phyloP scores from a whole-genome alignment of 306 rosid species.

The Gastrolobium villosum region DNA sequence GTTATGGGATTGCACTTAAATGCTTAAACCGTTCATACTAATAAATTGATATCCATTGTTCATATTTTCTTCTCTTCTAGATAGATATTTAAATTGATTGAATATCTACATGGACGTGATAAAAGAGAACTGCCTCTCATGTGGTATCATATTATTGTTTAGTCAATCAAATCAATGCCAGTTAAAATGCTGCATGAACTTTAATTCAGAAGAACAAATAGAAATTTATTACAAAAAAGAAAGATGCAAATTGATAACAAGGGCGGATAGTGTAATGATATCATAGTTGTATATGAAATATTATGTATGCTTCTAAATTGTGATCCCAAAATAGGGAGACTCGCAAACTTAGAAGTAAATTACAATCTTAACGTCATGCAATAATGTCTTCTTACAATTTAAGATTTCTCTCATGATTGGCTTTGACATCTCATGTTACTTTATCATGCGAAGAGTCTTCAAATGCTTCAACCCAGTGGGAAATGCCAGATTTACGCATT shows the following conservation, averaged over 20 bases:
- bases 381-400: background rate
- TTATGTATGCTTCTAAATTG: background rate
- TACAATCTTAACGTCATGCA: slow-evolving; percentile 14
- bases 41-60: background rate
- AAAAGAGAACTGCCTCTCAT: background rate
- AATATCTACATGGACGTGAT: slow-evolving; percentile 1
- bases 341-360: no score
- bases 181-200: slow-evolving; percentile 20
- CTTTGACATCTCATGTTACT: slow-evolving; percentile 40
- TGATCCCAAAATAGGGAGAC: background rate
- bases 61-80: background rate
- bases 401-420: background rate
- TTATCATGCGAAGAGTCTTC: slow-evolving; percentile 41
- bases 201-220: background rate
- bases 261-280: background rate
- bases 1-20: slow-evolving; percentile 10
- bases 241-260: background rate
- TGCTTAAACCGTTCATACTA: background rate
- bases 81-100: background rate
- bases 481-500: background rate
- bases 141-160: slow-evolving; percentile 1
- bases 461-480: slow-evolving; percentile 43
- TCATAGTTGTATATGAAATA: background rate
- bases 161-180: background rate
- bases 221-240: background rate